Base-by-base conservation (phyloP, 805 yeast species). In the Peterozyma toletana region DNA sequence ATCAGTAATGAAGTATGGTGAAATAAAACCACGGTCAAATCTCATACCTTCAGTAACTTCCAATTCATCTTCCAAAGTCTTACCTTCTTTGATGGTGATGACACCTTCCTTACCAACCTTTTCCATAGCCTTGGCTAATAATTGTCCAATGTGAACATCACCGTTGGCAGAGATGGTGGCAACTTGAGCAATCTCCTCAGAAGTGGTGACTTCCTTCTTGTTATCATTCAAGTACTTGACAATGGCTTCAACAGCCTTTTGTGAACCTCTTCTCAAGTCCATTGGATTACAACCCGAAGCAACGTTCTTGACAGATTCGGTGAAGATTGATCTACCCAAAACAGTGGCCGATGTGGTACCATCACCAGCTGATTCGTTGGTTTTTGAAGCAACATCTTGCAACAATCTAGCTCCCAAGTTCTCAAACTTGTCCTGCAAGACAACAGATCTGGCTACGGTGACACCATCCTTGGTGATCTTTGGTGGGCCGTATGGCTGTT, bases 271-370 rank as follows among this genome's bases (percentile, higher is more conserved):
- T 78, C 98, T 86, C 62, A 91, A 77, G 59, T 91, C 98, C 93
- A 89, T 90, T 57, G 99, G 98, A 74, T 91, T 93, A 70, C 96
- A 90, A 49, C 99, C 99, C 45, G 98, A 96, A 49, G 98, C 97
- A 38, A 93, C 99, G 60, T 88, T 88, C 76, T 88, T 89, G 49
- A 91, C 95, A 30, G 95, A 79, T 69, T 93, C 97, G 48, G 96
- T 83, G 73, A 91, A 87, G 55, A 91, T 91, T 46, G 96, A 84
- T 67, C 96, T 86, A 54, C 97, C 98, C 55, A 91, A 75, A 44
- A 91, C 95, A 40, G 98, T 93, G 55, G 98, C 97, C 38, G 96
- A 84, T 34, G 99, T 91, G 52, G 99, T 91, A 68, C 99, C 99
- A 59, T 91, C 99, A 70, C 99, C 99, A 49, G 98, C 97, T 56